Percentiles rank a stretch among this genome's conserved stretches.
Evolutionary conservation across 106 monocot genomes (phyloP).

Genomic region (Acorus calamus): DNA sequence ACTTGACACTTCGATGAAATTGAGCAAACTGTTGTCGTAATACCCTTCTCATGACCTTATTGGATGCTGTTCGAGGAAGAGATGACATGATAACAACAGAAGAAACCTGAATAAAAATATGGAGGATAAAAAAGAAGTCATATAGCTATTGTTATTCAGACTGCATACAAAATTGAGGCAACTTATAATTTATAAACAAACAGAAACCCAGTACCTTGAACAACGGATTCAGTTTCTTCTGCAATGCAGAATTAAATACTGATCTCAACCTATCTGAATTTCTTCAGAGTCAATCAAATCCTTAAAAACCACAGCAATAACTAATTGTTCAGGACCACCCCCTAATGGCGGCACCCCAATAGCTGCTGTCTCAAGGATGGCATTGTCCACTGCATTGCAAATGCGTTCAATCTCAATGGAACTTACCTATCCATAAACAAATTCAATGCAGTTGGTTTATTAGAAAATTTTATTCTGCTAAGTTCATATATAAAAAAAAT

Average conservation of each 20-base stretch:
- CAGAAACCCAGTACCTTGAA: conserved; percentile 44
- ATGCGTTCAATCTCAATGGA: conserved; percentile 88
- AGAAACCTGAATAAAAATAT: conserved; percentile 45
- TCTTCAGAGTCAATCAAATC: conserved; percentile 19
- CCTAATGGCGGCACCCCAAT: conserved; percentile 75
- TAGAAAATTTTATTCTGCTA: too few relatives aligned
- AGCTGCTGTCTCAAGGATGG: conserved; percentile 82
- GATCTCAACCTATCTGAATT: conserved; percentile 41
- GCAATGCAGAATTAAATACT: conserved; percentile 60
- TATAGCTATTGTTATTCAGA: too few relatives aligned
- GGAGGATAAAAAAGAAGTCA: too few relatives aligned
- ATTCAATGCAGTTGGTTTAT: not conserved
- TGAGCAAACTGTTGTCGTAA: conserved; percentile 50
- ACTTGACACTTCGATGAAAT: conserved; percentile 22
- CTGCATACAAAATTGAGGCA: too few relatives aligned
- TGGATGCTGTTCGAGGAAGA: conserved; percentile 89
- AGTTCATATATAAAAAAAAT: not conserved
- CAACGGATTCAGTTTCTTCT: conserved; percentile 80
- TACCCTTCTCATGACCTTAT: conserved; percentile 96
- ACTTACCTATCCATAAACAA: conserved; percentile 43
- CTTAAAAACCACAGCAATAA: conserved; percentile 75
- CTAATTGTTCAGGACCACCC: conserved; percentile 83
- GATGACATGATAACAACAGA: conserved; percentile 50
- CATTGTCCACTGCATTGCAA: conserved; percentile 58
- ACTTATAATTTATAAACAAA: too few relatives aligned